Base-by-base conservation (phyloP, 495 filamentous ascomycete genomes). In the Lasiosphaeria ovina region DNA sequence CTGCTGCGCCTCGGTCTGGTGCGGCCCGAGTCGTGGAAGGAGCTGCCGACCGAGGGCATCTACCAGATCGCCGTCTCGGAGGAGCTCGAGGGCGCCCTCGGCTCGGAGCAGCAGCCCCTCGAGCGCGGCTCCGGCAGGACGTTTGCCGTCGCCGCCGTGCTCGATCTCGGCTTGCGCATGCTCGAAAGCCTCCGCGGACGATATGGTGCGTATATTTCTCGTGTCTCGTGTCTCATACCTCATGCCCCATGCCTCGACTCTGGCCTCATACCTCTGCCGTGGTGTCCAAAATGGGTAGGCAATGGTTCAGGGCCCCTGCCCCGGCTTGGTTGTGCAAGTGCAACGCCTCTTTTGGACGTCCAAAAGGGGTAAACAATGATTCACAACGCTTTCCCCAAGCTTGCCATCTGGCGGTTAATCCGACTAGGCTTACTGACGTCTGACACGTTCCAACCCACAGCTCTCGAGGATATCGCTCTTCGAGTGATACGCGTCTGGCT, bases 121-220 rank as follows among this genome's bases (percentile, higher is more conserved):
- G 65, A 64, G 8, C 53, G 38, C 7, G 59, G 55, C 6, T 57
- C 62, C 5, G 59, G 65, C 6, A 35, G 60, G 47, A 59, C 62
- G 0, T 62, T 63, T 48, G 53, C 62, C 3, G 62, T 67, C 11
- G 54, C 62, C 0, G n/a, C 62, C 1, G 65, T 67, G 14, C 35
- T 67, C 17, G 65, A 67, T 47, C 54, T 67, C 1, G 65, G 65
- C 14, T 7, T 67, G 50, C 49, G 65, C 38, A 67, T 67, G 62
- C 31, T 67, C 12, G 65, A 67, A 55, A 62, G 62, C 17, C 14
- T 6, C 4, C 52, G 65, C 0, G 65, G 65, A 40, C 16, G 59
- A 24, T 14, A 14, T 31, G 59, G 65, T 67, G 11, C 2, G 62
- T 62, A 6, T 24, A 24, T 24, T 24, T 24, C 24, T 24, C 24